Evolutionary conservation across 257 asterid species (phyloP), one percentile per base, ranked within the genome.

Genomic region (Solanum virginianum): DNA sequence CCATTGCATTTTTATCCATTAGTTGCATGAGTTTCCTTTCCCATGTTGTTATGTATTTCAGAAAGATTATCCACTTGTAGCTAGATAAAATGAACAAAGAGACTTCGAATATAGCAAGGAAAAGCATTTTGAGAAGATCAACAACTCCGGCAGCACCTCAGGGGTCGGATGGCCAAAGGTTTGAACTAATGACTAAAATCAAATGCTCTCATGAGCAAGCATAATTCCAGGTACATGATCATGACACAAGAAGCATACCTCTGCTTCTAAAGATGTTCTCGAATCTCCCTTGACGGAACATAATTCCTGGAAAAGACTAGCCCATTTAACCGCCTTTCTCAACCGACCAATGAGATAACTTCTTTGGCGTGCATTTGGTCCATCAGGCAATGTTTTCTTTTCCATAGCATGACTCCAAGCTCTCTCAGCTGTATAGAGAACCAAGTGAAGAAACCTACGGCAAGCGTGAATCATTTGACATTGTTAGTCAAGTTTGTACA

Each of bases 321-420:
- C 97, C 98, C 98, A 97, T 86, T 92, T 95, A 59, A 92, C 98
- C 10, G 99, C 98, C 92, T 97, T 97, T 88, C 97, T 92, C 83
- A 97, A 92, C 91, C 99, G 95, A 86, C 98, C 97, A 84, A 94
- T 93, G 85, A 97, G 96, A 90, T 95, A 95, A 90, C 93, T 88
- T 72, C 98, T 91, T 88, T 95, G 99, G 65, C 97, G 95, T 86
- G 98, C 97, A 92, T 89, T 95, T 87, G 98, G 98, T 77, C 99
- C 98, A 87, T 93, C 98, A 63, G 98, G 97, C 80, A 95, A 87
- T 6, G 97, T 97, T 89, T 97, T 97, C 95, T 97, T 97, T 91
- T 97, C 99, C 99, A 97, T 97, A 54, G 98, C 99, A 92, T 97
- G 95, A 88, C 99, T 94, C 99, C 99, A 97, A 79, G 99, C 98